Percentiles rank a stretch among this genome's conserved stretches.
Evolutionary conservation across 148 eudicot genomes (phyloP).

Genomic region (Camellia granthamiana): DNA sequence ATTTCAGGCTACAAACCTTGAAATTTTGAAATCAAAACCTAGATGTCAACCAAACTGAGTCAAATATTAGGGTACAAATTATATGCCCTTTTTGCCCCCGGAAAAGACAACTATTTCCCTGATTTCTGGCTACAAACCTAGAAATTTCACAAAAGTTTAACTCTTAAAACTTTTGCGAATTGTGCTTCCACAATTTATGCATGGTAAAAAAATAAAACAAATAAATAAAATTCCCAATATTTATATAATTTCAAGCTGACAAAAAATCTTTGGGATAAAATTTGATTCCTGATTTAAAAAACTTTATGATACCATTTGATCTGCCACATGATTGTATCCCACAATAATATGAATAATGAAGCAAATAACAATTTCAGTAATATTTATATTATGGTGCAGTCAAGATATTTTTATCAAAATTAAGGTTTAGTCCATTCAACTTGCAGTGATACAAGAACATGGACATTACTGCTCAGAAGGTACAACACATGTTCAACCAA

Average conservation of each 20-base stretch:
- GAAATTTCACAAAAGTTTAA: background rate
- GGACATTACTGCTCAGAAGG: background rate
- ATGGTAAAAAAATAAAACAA: background rate
- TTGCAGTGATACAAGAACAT: conserved; percentile 4
- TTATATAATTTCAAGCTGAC: background rate
- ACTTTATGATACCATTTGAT: background rate
- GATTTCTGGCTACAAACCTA: background rate
- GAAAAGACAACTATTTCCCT: too few relatives aligned
- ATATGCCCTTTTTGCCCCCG: background rate
- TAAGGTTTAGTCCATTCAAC: background rate
- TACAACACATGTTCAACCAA: conserved; percentile 5
- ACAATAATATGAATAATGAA: background rate
- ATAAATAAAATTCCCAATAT: background rate
- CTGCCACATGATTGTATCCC: background rate
- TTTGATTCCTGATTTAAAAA: too few relatives aligned
- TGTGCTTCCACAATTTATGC: background rate
- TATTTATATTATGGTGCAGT: too few relatives aligned
- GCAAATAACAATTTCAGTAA: background rate
- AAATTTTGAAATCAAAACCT: too few relatives aligned
- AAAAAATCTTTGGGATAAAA: background rate
- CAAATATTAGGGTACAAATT: too few relatives aligned
- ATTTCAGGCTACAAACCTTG: background rate
- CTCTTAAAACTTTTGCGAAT: too few relatives aligned
- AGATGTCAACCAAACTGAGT: too few relatives aligned
- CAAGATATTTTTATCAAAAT: background rate